These are phyloP conservation scores for Epichloe gansuensis DNA, from an alignment of 2,329 filamentous ascomycete species.

Conservation along the genomic window DNA sequence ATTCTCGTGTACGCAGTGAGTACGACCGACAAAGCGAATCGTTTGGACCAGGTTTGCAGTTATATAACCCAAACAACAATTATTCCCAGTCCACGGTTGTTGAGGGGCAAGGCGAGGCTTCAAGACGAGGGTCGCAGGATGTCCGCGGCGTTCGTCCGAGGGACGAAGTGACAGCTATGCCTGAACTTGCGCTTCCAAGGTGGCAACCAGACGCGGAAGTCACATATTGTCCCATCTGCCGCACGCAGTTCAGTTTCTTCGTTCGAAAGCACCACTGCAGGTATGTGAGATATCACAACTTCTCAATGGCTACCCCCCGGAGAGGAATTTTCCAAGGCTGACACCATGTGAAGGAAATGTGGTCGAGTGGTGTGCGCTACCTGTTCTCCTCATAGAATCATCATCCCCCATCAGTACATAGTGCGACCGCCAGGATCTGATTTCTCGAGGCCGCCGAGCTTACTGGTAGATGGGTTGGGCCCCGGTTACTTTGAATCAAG, in stretches of 20 bases:
- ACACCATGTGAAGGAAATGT: slow-evolving; percentile 54
- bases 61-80: not conserved
- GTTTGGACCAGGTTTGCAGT: not conserved
- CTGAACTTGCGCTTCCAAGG: slow-evolving; percentile 48
- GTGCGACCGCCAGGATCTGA: slow-evolving; percentile 56
- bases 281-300: slow-evolving; percentile 22
- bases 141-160: not conserved
- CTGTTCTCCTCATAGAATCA: slow-evolving; percentile 90
- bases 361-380: slow-evolving; percentile 79
- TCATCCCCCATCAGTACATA: slow-evolving; percentile 86
- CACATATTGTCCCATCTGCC: slow-evolving; percentile 73
- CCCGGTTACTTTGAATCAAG: slow-evolving; percentile 30
- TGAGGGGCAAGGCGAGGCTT: not conserved
- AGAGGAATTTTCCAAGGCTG: slow-evolving; percentile 2
- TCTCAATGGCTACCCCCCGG: not conserved
- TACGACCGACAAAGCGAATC: not conserved
- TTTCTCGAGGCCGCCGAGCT: slow-evolving; percentile 21
- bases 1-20: not conserved
- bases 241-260: slow-evolving; percentile 67
- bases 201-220: slow-evolving; percentile 89
- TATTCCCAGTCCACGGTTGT: not conserved
- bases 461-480: slow-evolving; percentile 26
- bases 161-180: not conserved
- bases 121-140: not conserved
- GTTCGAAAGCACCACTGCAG: slow-evolving; percentile 89